Percentiles rank a stretch among this genome's conserved stretches.
Conservation (phyloP, 768 basidiomycete genomes). For the Rhodotorula diobovata region DNA sequence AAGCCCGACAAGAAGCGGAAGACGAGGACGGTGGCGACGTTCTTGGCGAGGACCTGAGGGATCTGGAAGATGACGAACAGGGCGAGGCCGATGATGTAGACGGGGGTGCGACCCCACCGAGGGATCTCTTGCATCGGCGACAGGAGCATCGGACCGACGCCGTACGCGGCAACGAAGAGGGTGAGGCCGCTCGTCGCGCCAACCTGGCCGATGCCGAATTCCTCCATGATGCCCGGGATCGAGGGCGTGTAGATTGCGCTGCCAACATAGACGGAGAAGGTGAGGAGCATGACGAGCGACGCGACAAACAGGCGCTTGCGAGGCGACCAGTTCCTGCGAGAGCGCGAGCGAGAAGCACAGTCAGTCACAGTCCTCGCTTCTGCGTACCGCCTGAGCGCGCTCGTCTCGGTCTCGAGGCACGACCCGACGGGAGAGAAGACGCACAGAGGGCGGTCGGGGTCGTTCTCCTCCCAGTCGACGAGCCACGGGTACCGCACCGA, state of each 20-base stretch:
- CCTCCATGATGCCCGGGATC: slow-evolving; percentile 32
- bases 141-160: slow-evolving; percentile 44
- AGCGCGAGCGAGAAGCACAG: not conserved
- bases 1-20: slow-evolving; percentile 48
- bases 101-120: slow-evolving; percentile 45
- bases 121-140: slow-evolving; percentile 47
- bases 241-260: slow-evolving; percentile 17
- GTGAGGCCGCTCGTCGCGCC: slow-evolving; percentile 46
- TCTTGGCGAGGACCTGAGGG: slow-evolving; percentile 36
- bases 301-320: slow-evolving; percentile 32
- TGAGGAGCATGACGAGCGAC: slow-evolving; percentile 31
- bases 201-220: slow-evolving; percentile 29
- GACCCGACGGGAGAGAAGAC: not conserved
- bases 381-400: too few species aligned
- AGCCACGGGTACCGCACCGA: slow-evolving; percentile 24
- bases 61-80: slow-evolving; percentile 48
- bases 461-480: slow-evolving; percentile 38
- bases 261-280: slow-evolving; percentile 31
- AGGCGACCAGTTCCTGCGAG: slow-evolving; percentile 36
- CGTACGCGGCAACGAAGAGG: slow-evolving; percentile 49
- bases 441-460: slow-evolving; percentile 38
- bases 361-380: too few species aligned
- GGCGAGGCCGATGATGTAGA: slow-evolving; percentile 48
- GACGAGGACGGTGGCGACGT: slow-evolving; percentile 43
- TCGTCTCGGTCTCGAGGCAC: too few species aligned